phyloP scores from a whole-genome alignment of 2,329 filamentous ascomycete genomes.

The Aureobasidium zeae region DNA sequence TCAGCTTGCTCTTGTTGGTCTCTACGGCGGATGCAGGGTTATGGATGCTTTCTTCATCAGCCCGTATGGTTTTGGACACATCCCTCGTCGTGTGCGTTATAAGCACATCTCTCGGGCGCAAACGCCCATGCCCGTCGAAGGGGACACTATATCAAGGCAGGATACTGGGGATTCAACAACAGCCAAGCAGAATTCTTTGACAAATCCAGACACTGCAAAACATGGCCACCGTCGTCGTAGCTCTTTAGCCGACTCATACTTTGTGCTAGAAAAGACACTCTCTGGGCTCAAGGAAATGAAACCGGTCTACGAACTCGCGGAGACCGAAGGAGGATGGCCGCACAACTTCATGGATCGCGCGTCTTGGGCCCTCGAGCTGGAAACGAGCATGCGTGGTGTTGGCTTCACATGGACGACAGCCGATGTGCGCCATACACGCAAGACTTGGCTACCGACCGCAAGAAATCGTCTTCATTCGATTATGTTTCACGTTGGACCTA shows the following conservation, averaged over 20 bases:
- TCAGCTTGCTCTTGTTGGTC: constrained; percentile 35
- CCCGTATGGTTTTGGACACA: constrained; percentile 32
- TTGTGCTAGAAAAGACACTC: constrained; percentile 14
- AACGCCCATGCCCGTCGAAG: constrained; percentile 19
- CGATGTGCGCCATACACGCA: constrained; percentile 36
- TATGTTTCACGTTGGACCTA: constrained; percentile 30
- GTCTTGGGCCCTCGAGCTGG: constrained; percentile 38
- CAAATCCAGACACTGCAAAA: background rate
- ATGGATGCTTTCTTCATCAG: constrained; percentile 38
- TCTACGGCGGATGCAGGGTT: constrained; percentile 36
- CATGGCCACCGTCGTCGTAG: constrained; percentile 14
- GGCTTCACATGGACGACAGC: constrained; percentile 40
- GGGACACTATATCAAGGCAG: background rate
- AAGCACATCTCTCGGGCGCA: constrained; percentile 28
- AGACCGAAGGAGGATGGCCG: constrained; percentile 33
- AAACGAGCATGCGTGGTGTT: constrained; percentile 36
- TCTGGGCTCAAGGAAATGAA: constrained; percentile 14
- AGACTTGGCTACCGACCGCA: constrained; percentile 36
- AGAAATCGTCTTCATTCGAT: constrained; percentile 34
- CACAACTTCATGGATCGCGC: constrained; percentile 32
- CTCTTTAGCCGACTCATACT: constrained; percentile 15
- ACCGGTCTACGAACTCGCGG: constrained; percentile 32
- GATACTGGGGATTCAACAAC: background rate
- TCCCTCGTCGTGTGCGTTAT: constrained; percentile 36
- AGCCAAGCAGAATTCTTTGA: background rate